These are phyloP conservation scores for Herpotrichia juniperi DNA, from an alignment of 2,329 filamentous ascomycete genomes.

Conservation along the genomic window DNA sequence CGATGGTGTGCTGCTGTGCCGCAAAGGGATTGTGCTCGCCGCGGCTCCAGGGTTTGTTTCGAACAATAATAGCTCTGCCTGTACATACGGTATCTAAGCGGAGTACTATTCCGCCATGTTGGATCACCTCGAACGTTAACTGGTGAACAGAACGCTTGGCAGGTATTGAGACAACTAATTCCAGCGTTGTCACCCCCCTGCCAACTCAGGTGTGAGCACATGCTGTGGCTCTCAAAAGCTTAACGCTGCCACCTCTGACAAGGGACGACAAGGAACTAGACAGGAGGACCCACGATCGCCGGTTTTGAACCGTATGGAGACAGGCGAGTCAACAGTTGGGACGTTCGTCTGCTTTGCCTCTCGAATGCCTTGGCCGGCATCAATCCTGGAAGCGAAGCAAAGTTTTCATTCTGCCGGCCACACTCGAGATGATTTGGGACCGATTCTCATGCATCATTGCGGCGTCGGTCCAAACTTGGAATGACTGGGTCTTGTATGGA, in stretches of 20 bases:
- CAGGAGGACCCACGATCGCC: not conserved
- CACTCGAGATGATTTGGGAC: not conserved
- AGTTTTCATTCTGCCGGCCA: not conserved
- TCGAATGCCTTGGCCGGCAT: not conserved
- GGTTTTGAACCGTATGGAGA: not conserved
- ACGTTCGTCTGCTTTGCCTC: not conserved
- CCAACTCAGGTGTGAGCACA: too few relatives aligned
- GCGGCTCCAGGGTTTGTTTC: not conserved
- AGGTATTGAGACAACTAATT: not conserved
- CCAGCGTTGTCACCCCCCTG: not conserved
- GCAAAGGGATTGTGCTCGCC: slow-evolving; percentile 4
- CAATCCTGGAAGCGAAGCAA: not conserved
- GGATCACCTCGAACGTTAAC: slow-evolving; percentile 1
- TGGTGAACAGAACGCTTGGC: slow-evolving; percentile 5
- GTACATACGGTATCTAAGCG: not conserved
- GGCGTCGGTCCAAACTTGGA: not conserved
- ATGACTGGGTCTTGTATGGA: not conserved
- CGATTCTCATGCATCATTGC: not conserved
- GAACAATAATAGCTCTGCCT: slow-evolving; percentile 5
- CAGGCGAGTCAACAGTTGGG: not conserved
- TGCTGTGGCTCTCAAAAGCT: too few relatives aligned
- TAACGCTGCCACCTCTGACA: not conserved
- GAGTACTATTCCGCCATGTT: slow-evolving; percentile 1
- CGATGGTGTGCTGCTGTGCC: slow-evolving; percentile 9
- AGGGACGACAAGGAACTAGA: not conserved